These are phyloP conservation scores for Takashimella koratensis DNA, from an alignment of 1,284 basidiomycete genomes.

Conservation along the genomic window DNA sequence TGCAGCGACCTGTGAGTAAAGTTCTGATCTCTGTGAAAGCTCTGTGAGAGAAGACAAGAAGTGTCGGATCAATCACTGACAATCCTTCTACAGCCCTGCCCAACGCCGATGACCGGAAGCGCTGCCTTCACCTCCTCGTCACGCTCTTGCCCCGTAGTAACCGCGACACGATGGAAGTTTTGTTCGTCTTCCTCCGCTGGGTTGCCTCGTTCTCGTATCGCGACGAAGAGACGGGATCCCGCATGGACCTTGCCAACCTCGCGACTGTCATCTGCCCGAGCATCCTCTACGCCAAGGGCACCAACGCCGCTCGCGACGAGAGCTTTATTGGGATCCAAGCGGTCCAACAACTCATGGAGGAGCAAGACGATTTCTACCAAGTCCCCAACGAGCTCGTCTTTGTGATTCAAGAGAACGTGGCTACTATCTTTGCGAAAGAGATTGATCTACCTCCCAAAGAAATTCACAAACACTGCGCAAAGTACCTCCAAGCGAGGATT, in stretches of 20 bases:
- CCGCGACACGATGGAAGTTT: conserved; percentile 94
- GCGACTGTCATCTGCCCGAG: conserved; percentile 98
- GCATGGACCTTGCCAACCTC: conserved; percentile 95
- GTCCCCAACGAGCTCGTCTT: conserved; percentile 80
- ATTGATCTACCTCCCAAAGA: conserved; percentile 83
- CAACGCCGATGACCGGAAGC: conserved; percentile 70
- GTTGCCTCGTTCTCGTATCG: conserved; percentile 98
- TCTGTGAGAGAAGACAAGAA: too few species aligned
- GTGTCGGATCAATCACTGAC: too few species aligned
- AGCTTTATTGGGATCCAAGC: conserved; percentile 87
- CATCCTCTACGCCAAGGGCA: conserved; percentile 80
- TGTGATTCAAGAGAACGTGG: conserved; percentile 67
- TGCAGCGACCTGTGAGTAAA: conserved; percentile 77
- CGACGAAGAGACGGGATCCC: conserved; percentile 96
- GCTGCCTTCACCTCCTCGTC: conserved; percentile 80
- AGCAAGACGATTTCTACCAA: conserved; percentile 89
- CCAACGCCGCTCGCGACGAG: conserved; percentile 86
- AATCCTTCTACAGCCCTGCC: conserved; percentile 67
- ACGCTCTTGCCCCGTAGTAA: conserved; percentile 87
- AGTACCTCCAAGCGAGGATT: conserved; percentile 55
- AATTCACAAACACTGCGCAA: conserved; percentile 83
- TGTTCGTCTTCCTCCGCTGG: conserved; percentile 99
- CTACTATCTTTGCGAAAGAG: conserved; percentile 76
- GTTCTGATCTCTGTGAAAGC: background rate
- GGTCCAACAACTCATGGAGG: conserved; percentile 77